These are phyloP conservation scores for Spongospora subterranea DNA, from an alignment of 208 protist species.

Conservation along the genomic window DNA sequence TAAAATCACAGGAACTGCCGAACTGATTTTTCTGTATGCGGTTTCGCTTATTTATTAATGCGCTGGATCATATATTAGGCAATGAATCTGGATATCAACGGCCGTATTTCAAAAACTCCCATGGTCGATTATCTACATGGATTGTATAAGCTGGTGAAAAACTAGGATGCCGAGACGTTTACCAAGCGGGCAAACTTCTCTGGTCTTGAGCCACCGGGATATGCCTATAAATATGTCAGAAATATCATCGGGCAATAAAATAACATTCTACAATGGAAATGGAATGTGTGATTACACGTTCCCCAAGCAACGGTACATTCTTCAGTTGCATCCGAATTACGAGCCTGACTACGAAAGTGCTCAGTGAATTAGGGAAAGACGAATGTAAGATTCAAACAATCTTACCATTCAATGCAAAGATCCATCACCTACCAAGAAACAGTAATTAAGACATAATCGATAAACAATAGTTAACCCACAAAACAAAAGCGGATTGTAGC, in stretches of 20 bases:
- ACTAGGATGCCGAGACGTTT: neutral
- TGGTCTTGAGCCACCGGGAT: constrained; percentile 25
- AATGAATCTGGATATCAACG: neutral
- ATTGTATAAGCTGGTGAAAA: neutral
- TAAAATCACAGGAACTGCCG: no score
- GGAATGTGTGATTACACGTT: constrained; percentile 48
- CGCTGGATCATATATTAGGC: no score
- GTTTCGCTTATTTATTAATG: no score
- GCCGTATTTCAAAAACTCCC: constrained; percentile 53
- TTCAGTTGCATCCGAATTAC: neutral
- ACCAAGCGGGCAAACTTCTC: constrained; percentile 44
- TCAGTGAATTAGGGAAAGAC: neutral
- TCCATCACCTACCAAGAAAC: constrained; percentile 19
- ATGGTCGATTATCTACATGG: constrained; percentile 39
- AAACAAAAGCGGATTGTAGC: no score
- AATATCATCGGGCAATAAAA: neutral
- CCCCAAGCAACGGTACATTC: constrained; percentile 51
- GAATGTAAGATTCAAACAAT: neutral
- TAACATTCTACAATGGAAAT: constrained; percentile 50
- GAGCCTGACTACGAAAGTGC: neutral
- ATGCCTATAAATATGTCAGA: constrained; percentile 1
- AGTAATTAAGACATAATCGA: neutral
- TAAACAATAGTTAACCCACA: neutral
- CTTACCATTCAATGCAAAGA: constrained; percentile 50
- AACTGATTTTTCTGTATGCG: no score